Evolutionary conservation across 208 protist species (phyloP).

Genomic region (Novymonas esmeraldas): DNA sequence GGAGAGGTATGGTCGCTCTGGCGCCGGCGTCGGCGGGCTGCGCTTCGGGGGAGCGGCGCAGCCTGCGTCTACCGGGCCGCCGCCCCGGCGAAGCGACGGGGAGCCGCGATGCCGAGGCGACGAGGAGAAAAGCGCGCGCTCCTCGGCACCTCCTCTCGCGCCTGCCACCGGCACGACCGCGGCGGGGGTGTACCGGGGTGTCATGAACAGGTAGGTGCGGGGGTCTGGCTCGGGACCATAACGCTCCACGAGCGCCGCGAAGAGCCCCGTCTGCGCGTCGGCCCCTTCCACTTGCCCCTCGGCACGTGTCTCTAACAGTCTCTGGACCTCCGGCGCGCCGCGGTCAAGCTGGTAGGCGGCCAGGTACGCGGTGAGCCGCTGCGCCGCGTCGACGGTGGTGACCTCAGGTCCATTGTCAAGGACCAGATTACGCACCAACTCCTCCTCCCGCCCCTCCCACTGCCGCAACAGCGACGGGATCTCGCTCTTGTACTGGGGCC

Average conservation of each 20-base stretch:
- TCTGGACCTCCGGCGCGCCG: conserved; percentile 27
- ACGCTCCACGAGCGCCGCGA: conserved; percentile 38
- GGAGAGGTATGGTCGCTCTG: conserved; percentile 25
- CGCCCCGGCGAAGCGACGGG: background rate
- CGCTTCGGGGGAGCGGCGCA: conserved; percentile 6
- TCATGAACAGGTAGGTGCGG: conserved; percentile 67
- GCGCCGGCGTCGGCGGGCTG: conserved; percentile 23
- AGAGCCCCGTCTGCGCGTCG: conserved; percentile 25
- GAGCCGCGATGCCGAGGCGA: conserved; percentile 1
- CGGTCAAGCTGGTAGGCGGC: conserved; percentile 43
- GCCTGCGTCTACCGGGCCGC: background rate
- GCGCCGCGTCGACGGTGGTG: conserved; percentile 43
- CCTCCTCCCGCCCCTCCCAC: conserved; percentile 77
- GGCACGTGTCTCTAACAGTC: conserved; percentile 24
- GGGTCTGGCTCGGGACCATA: conserved; percentile 80
- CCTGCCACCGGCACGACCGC: no score
- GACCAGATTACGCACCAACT: conserved; percentile 76
- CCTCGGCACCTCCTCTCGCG: no score
- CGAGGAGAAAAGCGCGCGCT: no score
- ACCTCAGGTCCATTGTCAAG: conserved; percentile 78
- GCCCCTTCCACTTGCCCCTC: conserved; percentile 2
- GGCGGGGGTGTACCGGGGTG: conserved; percentile 46
- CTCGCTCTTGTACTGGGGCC: conserved; percentile 42
- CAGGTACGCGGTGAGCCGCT: conserved; percentile 67
- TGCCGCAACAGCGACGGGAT: conserved; percentile 57